These are phyloP conservation scores for Blastobotrys attinorum DNA, from an alignment of 805 yeast species.

Conservation along the genomic window DNA sequence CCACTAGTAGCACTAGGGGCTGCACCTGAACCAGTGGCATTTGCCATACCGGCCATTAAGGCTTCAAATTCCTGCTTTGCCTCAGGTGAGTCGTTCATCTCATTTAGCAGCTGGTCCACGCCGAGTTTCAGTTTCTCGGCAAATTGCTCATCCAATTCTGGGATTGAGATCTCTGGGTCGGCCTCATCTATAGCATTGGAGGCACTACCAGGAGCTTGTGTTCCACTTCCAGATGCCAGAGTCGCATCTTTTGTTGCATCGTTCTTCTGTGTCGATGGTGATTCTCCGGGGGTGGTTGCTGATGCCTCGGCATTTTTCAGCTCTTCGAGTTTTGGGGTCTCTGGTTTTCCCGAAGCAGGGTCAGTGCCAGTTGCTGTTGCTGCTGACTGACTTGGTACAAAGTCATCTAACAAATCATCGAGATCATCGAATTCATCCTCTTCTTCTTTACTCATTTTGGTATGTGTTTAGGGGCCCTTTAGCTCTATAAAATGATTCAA, in stretches of 20 bases:
- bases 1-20: slow-evolving; percentile 3
- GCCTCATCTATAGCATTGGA: slow-evolving; percentile 1
- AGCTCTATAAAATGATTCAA: neutral
- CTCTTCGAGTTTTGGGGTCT: neutral
- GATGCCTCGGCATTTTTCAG: neutral
- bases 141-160: slow-evolving; percentile 31
- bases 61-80: slow-evolving; percentile 44
- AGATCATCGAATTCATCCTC: slow-evolving; percentile 25
- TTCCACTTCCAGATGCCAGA: neutral
- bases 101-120: slow-evolving; percentile 38
- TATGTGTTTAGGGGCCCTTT: neutral
- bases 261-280: slow-evolving; percentile 3
- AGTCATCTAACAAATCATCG: slow-evolving; percentile 65
- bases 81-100: slow-evolving; percentile 45
- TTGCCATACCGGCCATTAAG: slow-evolving; percentile 29
- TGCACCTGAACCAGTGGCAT: slow-evolving; percentile 12
- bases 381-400: no score
- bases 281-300: neutral
- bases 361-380: no score
- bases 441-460: slow-evolving; percentile 3
- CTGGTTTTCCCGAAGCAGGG: no score
- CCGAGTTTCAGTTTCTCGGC: slow-evolving; percentile 34
- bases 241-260: slow-evolving; percentile 2
- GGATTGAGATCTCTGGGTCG: slow-evolving; percentile 10
- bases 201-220: neutral